phyloP scores from a whole-genome alignment of 2,329 filamentous ascomycete genomes.

The Nothophoma quercina region DNA sequence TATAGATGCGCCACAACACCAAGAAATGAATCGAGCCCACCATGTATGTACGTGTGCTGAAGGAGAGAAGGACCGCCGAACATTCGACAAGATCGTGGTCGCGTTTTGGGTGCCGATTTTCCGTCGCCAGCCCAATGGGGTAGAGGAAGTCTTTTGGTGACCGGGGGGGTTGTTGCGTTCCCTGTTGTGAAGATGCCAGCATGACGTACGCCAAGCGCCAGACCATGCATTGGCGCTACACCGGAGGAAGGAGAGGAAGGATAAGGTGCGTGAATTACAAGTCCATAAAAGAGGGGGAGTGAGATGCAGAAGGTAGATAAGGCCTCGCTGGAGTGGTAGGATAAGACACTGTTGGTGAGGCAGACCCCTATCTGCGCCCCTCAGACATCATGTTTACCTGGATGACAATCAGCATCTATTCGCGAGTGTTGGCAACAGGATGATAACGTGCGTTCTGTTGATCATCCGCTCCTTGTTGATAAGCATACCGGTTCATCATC shows the following conservation, averaged over 20 bases:
- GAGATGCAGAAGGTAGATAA: slow-evolving; percentile 11
- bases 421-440: slow-evolving; percentile 31
- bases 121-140: slow-evolving; percentile 18
- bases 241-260: slow-evolving; percentile 28
- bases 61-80: slow-evolving; percentile 25
- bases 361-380: background rate
- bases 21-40: slow-evolving; percentile 27
- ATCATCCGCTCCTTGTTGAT: slow-evolving; percentile 36
- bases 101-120: slow-evolving; percentile 17
- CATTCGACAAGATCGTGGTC: slow-evolving; percentile 28
- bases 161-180: slow-evolving; percentile 17
- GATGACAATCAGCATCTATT: slow-evolving; percentile 38
- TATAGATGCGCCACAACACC: slow-evolving; percentile 30
- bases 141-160: slow-evolving; percentile 25
- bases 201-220: slow-evolving; percentile 43
- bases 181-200: slow-evolving; percentile 25
- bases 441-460: slow-evolving; percentile 39
- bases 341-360: background rate
- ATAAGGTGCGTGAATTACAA: slow-evolving; percentile 41
- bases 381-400: slow-evolving; percentile 38
- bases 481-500: slow-evolving; percentile 51
- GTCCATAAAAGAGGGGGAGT: slow-evolving; percentile 25
- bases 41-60: slow-evolving; percentile 37
- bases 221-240: slow-evolving; percentile 37
- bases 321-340: background rate